Evolutionary conservation across 768 basidiomycete species (phyloP).

Genomic region (Serendipita sp.): DNA sequence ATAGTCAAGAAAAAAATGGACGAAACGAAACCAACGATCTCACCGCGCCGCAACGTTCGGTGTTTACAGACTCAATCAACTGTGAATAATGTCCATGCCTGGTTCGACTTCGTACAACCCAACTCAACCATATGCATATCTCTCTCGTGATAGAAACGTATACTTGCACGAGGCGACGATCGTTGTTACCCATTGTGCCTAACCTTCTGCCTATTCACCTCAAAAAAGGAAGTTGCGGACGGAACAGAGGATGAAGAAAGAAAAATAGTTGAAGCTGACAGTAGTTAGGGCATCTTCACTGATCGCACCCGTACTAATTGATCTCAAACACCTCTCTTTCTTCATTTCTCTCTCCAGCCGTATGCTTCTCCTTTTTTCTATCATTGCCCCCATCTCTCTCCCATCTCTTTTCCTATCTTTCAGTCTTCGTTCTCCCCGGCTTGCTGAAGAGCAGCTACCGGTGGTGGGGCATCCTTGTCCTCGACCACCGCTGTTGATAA

Average conservation of each 20-base stretch:
- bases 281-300: constrained; percentile 5
- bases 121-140: neutral
- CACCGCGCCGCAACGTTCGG: neutral
- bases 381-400: neutral
- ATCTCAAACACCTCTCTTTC: neutral
- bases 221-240: neutral
- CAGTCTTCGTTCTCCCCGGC: constrained; percentile 1
- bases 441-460: neutral
- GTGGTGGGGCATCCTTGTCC: neutral
- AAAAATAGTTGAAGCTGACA: neutral
- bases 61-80: neutral
- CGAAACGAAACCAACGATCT: neutral
- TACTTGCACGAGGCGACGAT: constrained; percentile 1
- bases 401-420: neutral
- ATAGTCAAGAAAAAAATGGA: neutral
- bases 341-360: neutral
- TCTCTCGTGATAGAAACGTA: neutral
- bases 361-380: neutral
- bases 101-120: neutral
- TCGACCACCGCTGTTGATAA: neutral
- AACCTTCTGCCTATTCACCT: neutral
- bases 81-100: neutral
- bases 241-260: neutral
- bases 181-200: neutral
- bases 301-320: constrained; percentile 2